Conservation (phyloP, 495 filamentous ascomycete genomes). For the Hypoxylon rickii region DNA sequence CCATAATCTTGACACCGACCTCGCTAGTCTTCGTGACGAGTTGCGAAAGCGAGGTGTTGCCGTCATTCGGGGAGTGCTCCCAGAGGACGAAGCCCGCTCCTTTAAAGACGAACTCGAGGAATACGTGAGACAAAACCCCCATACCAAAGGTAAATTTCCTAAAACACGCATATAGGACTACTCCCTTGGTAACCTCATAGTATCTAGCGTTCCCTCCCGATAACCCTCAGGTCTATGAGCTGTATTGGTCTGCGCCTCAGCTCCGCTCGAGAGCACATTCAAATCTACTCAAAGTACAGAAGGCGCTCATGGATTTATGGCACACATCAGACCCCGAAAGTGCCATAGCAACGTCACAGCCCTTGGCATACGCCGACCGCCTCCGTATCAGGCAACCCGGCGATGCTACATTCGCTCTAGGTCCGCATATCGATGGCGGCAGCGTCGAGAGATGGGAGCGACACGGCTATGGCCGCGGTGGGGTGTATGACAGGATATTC, state of each 20-base stretch:
- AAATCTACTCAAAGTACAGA: slow-evolving; percentile 69
- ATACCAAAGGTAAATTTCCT: slow-evolving; percentile 49
- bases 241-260: slow-evolving; percentile 86
- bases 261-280: slow-evolving; percentile 73
- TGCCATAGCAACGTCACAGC: slow-evolving; percentile 61
- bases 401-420: slow-evolving; percentile 79
- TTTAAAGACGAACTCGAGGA: slow-evolving; percentile 63
- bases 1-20: slow-evolving; percentile 53
- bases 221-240: slow-evolving; percentile 78
- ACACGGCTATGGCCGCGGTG: slow-evolving; percentile 69
- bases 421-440: slow-evolving; percentile 85
- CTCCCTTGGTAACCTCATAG: slow-evolving; percentile 35
- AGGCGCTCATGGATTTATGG: slow-evolving; percentile 79
- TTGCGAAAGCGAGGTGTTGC: slow-evolving; percentile 66
- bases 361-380: slow-evolving; percentile 79
- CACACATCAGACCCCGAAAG: slow-evolving; percentile 60
- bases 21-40: slow-evolving; percentile 49
- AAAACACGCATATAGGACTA: background rate
- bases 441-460: slow-evolving; percentile 87
- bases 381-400: slow-evolving; percentile 78
- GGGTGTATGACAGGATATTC: slow-evolving; percentile 74
- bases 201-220: slow-evolving; percentile 55
- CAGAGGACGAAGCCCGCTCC: slow-evolving; percentile 59
- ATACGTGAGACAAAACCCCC: slow-evolving; percentile 66
- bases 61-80: slow-evolving; percentile 66